These are phyloP conservation scores for Rhizopogon sp. DNA, from an alignment of 768 basidiomycete species.

Conservation along the genomic window DNA sequence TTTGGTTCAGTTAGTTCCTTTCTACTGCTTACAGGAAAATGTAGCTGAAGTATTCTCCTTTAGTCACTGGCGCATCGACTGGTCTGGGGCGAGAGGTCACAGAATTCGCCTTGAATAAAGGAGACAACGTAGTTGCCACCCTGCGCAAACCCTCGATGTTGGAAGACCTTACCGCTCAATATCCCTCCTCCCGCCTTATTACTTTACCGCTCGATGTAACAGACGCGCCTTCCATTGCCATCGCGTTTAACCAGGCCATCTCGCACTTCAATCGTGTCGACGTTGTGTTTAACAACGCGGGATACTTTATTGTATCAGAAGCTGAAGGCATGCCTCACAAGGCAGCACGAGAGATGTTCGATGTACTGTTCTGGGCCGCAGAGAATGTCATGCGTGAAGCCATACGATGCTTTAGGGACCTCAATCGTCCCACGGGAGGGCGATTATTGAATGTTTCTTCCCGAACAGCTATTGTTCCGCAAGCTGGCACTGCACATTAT, in stretches of 20 bases:
- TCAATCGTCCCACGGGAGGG: conserved; percentile 30
- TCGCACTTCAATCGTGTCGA: conserved; percentile 35
- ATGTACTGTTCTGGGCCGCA: conserved; percentile 30
- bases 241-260: conserved; percentile 31
- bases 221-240: conserved; percentile 22
- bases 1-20: conserved; percentile 18
- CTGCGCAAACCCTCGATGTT: conserved; percentile 35
- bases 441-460: conserved; percentile 30
- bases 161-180: conserved; percentile 23
- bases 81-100: conserved; percentile 34
- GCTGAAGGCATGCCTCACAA: conserved; percentile 82
- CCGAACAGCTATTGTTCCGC: conserved; percentile 19
- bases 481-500: conserved; percentile 16
- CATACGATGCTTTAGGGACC: conserved; percentile 30
- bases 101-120: conserved; percentile 30
- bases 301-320: conserved; percentile 38
- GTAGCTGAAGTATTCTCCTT: not conserved
- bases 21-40: not conserved
- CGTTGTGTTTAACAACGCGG: conserved; percentile 43
- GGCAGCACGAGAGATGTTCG: conserved; percentile 58
- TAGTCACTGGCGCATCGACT: conserved; percentile 38
- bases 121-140: conserved; percentile 40
- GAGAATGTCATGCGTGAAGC: conserved; percentile 28
- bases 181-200: conserved; percentile 30
- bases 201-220: conserved; percentile 39